Conservation (phyloP, 2,329 filamentous ascomycete genomes). For the Aspergillus luchuensis region DNA sequence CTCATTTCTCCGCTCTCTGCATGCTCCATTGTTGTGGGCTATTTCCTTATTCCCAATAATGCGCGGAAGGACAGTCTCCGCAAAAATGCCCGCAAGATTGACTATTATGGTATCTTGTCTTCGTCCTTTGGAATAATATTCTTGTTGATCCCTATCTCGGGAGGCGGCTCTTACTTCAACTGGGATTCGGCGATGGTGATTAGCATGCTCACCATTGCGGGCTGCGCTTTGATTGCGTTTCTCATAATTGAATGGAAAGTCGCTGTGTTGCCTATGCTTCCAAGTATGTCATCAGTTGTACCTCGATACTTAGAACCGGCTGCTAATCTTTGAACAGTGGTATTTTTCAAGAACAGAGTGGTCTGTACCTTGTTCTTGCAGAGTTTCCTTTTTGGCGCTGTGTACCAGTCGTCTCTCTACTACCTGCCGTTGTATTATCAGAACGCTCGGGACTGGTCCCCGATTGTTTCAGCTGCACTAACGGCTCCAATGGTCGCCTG, state of each 20-base stretch:
- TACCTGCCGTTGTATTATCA: conserved; percentile 65
- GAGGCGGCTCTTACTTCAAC: conserved; percentile 59
- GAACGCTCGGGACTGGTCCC: conserved; percentile 53
- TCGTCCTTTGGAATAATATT: conserved; percentile 61
- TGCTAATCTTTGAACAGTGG: conserved; percentile 26
- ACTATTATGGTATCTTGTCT: conserved; percentile 59
- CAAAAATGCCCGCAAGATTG: conserved; percentile 58
- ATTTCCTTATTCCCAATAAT: conserved; percentile 56
- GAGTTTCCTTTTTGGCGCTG: conserved; percentile 61
- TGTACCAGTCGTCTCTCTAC: conserved; percentile 62
- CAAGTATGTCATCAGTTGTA: conserved; percentile 32
- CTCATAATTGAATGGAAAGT: conserved; percentile 59
- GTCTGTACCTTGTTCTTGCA: conserved; percentile 59
- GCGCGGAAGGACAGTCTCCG: conserved; percentile 50
- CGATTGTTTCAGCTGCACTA: conserved; percentile 54
- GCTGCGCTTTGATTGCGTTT: conserved; percentile 51
- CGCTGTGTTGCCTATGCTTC: conserved; percentile 61
- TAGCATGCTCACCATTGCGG: conserved; percentile 58
- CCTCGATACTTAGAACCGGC: background rate
- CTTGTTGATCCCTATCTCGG: conserved; percentile 65
- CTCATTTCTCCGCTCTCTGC: conserved; percentile 56
- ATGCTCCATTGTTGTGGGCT: conserved; percentile 50
- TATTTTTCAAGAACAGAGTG: conserved; percentile 57
- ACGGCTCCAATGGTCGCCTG: conserved; percentile 53
- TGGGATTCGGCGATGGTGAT: conserved; percentile 62